Evolutionary conservation across 1,139 yeast genomes (phyloP).

Genomic region (Suhomyces terraborum): DNA sequence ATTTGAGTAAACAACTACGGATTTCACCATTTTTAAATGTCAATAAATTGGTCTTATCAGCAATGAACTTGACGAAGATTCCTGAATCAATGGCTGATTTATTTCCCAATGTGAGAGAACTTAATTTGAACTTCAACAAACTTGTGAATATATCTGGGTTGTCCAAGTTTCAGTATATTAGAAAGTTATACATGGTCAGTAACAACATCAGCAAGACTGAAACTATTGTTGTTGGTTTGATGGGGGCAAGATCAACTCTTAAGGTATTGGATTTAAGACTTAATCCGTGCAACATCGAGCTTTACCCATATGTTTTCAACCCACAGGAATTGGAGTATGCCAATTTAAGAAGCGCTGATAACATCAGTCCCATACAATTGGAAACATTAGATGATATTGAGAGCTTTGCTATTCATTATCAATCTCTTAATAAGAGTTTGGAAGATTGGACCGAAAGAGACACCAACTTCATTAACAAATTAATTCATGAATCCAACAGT

Average conservation of each 20-base stretch:
- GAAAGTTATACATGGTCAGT: slow-evolving; percentile 47
- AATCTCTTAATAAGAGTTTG: slow-evolving; percentile 34
- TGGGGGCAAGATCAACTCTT: slow-evolving; percentile 35
- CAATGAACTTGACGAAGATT: slow-evolving; percentile 41
- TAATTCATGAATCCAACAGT: slow-evolving; percentile 24
- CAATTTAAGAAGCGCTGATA: slow-evolving; percentile 14
- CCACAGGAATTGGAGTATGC: slow-evolving; percentile 42
- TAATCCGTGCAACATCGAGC: slow-evolving; percentile 49
- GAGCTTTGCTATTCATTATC: slow-evolving; percentile 44
- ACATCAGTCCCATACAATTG: slow-evolving; percentile 37
- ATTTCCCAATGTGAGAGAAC: slow-evolving; percentile 50
- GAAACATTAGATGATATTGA: slow-evolving; percentile 50
- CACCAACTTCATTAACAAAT: slow-evolving; percentile 25
- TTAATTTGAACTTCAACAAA: slow-evolving; percentile 54
- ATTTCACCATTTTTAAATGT: slow-evolving; percentile 38
- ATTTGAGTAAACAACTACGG: slow-evolving; percentile 4
- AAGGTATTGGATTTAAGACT: slow-evolving; percentile 51
- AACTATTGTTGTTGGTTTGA: slow-evolving; percentile 34
- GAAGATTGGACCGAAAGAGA: slow-evolving; percentile 46
- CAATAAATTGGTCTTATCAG: slow-evolving; percentile 43
- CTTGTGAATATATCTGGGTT: slow-evolving; percentile 34
- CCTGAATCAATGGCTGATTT: slow-evolving; percentile 38
- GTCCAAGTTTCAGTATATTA: slow-evolving; percentile 34
- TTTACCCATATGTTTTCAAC: slow-evolving; percentile 57
- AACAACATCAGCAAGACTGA: slow-evolving; percentile 43